phyloP scores from a whole-genome alignment of 2,329 filamentous ascomycete genomes.

The Ceratocystis alfenasii region DNA sequence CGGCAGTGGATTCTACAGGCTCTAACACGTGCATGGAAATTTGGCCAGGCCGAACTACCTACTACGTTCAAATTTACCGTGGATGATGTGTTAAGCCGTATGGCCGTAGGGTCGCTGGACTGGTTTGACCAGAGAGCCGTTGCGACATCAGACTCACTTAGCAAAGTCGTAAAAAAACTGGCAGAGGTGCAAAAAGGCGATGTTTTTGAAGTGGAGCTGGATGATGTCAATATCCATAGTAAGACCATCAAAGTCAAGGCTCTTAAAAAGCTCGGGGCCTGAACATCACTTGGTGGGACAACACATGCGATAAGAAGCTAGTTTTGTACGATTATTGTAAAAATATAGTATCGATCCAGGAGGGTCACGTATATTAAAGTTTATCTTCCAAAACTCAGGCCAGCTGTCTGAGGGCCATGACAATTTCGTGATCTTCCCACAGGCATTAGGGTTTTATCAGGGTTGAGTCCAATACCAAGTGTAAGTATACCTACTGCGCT shows the following conservation, averaged over 20 bases:
- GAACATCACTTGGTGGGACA: not conserved
- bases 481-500: not conserved
- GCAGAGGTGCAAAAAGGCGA: constrained; percentile 40
- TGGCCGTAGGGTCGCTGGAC: constrained; percentile 36
- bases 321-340: constrained; percentile 7
- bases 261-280: constrained; percentile 25
- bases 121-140: constrained; percentile 35
- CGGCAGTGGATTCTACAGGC: constrained; percentile 48
- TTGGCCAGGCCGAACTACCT: constrained; percentile 38
- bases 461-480: not conserved
- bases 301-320: not conserved
- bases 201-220: constrained; percentile 44
- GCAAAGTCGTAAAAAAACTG: constrained; percentile 32
- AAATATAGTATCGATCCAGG: not conserved
- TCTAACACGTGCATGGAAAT: constrained; percentile 48
- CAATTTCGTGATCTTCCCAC: not conserved
- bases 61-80: constrained; percentile 40
- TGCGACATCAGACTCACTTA: constrained; percentile 32
- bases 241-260: constrained; percentile 38
- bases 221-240: constrained; percentile 41
- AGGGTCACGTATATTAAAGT: not conserved
- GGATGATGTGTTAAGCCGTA: constrained; percentile 29
- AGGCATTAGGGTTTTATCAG: not conserved
- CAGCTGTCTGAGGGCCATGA: not conserved
- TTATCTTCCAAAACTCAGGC: not conserved